A percentile compares a stretch with the other conserved stretches of the same genome.
Conservation (phyloP, 164 flowering plant species). For the Protea cynaroides region DNA sequence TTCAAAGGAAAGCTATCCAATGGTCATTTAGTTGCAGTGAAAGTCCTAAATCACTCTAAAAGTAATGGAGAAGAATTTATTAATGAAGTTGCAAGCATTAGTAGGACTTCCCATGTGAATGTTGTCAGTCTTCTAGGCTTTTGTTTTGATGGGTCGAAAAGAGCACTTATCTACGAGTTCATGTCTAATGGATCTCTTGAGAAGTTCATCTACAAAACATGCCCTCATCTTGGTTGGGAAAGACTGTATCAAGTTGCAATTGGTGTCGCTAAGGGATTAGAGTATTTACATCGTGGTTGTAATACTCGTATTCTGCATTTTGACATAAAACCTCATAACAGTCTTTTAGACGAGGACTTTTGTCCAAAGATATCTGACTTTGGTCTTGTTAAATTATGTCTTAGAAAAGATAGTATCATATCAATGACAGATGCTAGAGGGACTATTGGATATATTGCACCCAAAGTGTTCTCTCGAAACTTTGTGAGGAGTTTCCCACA, state of each 20-base stretch:
- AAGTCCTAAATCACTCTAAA: not conserved
- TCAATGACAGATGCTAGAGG: constrained; percentile 35
- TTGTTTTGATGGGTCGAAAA: constrained; percentile 13
- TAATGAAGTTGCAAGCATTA: constrained; percentile 25
- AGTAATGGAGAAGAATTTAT: constrained; percentile 9
- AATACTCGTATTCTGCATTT: constrained; percentile 36
- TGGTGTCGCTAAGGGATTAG: constrained; percentile 37
- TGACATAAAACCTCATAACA: constrained; percentile 46
- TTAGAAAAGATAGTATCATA: constrained; percentile 23
- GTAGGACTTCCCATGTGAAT: constrained; percentile 22
- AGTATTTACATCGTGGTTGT: constrained; percentile 47
- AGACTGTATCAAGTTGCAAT: constrained; percentile 23
- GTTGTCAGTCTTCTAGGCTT: constrained; percentile 16
- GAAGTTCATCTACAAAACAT: not conserved
- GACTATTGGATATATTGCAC: constrained; percentile 43
- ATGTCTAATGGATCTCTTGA: constrained; percentile 28
- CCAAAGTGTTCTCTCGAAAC: constrained; percentile 30
- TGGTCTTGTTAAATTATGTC: constrained; percentile 34
- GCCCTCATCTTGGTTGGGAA: constrained; percentile 21
- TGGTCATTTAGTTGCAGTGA: not conserved
- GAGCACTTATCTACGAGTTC: constrained; percentile 27
- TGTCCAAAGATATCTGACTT: constrained; percentile 40
- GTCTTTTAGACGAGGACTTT: constrained; percentile 31
- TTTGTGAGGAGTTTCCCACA: constrained; percentile 39
- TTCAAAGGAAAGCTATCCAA: not conserved